Evolutionary conservation across 768 basidiomycete species (phyloP), one percentile per base, ranked within the genome.

Genomic region (Psilocybe sp.): DNA sequence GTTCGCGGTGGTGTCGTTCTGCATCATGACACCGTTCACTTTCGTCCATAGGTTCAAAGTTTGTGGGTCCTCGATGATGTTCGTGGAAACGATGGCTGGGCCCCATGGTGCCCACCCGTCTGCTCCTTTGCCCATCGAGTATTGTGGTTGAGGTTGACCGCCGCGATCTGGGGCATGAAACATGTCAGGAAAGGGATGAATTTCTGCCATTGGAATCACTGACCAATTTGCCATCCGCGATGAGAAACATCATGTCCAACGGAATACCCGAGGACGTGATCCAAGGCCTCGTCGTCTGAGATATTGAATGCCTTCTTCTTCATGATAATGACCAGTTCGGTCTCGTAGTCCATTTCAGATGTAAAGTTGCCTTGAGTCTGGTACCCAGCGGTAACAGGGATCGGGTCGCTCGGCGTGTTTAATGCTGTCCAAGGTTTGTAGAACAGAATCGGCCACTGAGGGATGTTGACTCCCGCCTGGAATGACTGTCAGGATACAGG

Each of bases 21-120:
- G 72, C 59, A 58, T 66, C 38, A 60, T 58, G 9, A 65, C 69
- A 1, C 69, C 71, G 42, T 73, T 75, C 45, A 72, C 72, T 51
- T 70, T 73, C 2, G 71, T 71, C 67, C 69, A 73, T 16, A 75
- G 56, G 33, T 66, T 69, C n/a, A 75, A 64, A 1, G 58, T 66
- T 47, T 73, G 71, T 8, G 71, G 71, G 42, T 74, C 69, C 18
- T 52, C 53, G 40, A 74, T 72, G 34, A 70, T 54, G 46, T 63
- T 67, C 14, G 69, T 69, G 14, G 68, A 67, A 28, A 70, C 69
- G 40, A 71, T 66, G 5, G 70, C 71, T 8, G 69, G 68, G 2
- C 72, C 72, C 68, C 69, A 71, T 3, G 71, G 71, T 28, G 68
- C 72, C 72, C 69, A 74, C 3, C 72, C 72, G 47, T 73, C 71